phyloP scores from a whole-genome alignment of 1,139 yeast genomes.

The Candida neerlandica region DNA sequence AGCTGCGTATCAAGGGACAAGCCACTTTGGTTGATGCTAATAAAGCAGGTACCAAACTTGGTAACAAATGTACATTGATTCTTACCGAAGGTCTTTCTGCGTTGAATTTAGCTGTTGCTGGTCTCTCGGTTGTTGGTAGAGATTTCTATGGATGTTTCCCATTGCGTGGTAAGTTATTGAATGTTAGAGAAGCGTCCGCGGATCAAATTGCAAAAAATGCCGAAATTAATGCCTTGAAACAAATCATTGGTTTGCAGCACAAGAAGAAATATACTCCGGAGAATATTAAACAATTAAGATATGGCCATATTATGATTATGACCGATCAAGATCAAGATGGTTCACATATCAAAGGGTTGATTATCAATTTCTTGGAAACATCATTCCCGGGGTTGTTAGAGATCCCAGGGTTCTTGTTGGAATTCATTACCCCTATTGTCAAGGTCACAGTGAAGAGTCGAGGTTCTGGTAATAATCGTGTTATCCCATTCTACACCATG shows the following conservation, averaged over 20 bases:
- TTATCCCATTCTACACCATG: constrained; percentile 85
- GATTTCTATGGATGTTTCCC: constrained; percentile 97
- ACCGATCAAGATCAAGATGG: constrained; percentile 99
- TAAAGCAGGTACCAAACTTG: constrained; percentile 93
- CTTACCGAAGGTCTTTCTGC: constrained; percentile 99
- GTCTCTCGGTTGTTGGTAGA: constrained; percentile 93
- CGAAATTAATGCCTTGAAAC: constrained; percentile 93
- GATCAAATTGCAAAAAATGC: constrained; percentile 92
- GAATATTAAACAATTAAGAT: constrained; percentile 74
- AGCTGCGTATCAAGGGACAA: constrained; percentile 84
- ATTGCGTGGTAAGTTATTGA: constrained; percentile 88
- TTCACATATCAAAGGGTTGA: constrained; percentile 93
- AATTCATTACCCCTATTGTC: constrained; percentile 95
- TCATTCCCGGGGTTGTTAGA: constrained; percentile 93
- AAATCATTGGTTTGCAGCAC: constrained; percentile 94
- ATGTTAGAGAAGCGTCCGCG: constrained; percentile 94
- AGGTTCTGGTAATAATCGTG: constrained; percentile 46
- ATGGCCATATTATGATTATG: constrained; percentile 98
- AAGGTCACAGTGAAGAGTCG: constrained; percentile 81
- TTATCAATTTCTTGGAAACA: constrained; percentile 89
- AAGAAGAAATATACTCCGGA: constrained; percentile 70
- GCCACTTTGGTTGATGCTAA: constrained; percentile 95
- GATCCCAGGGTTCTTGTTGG: constrained; percentile 89
- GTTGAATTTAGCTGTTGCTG: constrained; percentile 87
- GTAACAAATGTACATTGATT: constrained; percentile 88